These are phyloP conservation scores for Posidonia oceanica DNA, from an alignment of 116 monocot species.

Conservation along the genomic window DNA sequence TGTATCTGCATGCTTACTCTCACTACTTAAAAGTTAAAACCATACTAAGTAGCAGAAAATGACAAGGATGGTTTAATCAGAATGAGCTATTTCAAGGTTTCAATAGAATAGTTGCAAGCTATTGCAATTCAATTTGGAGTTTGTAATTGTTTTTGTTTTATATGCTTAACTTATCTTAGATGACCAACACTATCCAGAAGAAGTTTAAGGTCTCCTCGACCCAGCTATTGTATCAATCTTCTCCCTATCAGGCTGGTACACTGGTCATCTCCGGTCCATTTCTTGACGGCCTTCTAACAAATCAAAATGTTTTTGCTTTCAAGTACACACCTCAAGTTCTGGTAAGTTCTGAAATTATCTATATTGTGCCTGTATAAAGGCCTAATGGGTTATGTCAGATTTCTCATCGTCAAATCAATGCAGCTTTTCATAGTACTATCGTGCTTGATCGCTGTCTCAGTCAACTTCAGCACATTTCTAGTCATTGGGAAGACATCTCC, in stretches of 20 bases:
- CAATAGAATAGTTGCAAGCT: not conserved
- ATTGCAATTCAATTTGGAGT: no score
- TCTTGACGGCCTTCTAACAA: constrained; percentile 79
- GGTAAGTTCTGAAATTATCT: constrained; percentile 22
- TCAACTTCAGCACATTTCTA: constrained; percentile 91
- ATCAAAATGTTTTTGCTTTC: constrained; percentile 82
- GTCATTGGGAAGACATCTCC: constrained; percentile 92
- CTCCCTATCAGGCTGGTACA: constrained; percentile 73
- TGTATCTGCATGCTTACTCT: no score
- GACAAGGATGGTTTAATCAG: not conserved
- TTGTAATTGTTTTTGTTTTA: not conserved
- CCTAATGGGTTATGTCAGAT: no score
- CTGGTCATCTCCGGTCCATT: constrained; percentile 74
- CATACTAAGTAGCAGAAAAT: no score
- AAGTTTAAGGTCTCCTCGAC: constrained; percentile 90
- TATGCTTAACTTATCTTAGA: constrained; percentile 27
- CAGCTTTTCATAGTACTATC: constrained; percentile 72
- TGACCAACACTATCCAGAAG: constrained; percentile 99
- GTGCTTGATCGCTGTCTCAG: constrained; percentile 67
- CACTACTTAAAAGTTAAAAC: no score
- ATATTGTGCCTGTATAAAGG: not conserved
- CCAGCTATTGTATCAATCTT: constrained; percentile 89
- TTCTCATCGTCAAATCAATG: constrained; percentile 4
- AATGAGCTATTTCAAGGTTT: not conserved
- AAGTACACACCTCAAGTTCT: constrained; percentile 65